These are phyloP conservation scores for Saprolegnia diclina DNA, from an alignment of 352 stramenopile species.

Conservation along the genomic window DNA sequence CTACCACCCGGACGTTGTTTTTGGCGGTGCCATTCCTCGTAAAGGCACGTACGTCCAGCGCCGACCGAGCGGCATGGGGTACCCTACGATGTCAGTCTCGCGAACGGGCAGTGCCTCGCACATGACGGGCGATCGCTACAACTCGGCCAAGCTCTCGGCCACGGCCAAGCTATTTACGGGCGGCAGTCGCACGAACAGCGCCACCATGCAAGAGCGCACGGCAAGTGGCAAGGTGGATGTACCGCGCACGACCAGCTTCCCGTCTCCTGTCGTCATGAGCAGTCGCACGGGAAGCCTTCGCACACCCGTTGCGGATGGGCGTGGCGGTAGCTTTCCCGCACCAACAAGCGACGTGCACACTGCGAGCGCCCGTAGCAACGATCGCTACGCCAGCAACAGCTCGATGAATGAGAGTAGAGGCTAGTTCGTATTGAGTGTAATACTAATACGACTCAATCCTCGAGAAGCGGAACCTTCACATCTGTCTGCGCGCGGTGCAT, in stretches of 20 bases:
- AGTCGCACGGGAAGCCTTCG: not conserved
- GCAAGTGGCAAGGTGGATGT: not conserved
- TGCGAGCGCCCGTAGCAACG: not conserved
- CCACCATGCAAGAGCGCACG: not conserved
- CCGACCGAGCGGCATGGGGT: not conserved
- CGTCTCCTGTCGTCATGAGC: too few relatives aligned
- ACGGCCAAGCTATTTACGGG: constrained; percentile 3
- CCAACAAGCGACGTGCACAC: too few relatives aligned
- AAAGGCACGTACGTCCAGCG: constrained; percentile 4
- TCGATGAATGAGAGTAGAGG: not conserved
- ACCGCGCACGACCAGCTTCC: too few relatives aligned
- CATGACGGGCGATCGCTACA: constrained; percentile 4
- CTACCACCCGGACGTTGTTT: constrained; percentile 9
- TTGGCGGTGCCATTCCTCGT: not conserved
- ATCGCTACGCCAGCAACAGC: constrained; percentile 4
- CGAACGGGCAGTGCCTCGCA: not conserved
- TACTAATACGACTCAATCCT: too few relatives aligned
- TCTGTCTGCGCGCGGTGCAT: not conserved
- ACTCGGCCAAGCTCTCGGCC: constrained; percentile 1
- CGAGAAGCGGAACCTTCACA: too few relatives aligned
- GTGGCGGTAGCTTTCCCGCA: too few relatives aligned
- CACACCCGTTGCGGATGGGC: too few relatives aligned
- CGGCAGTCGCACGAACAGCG: not conserved
- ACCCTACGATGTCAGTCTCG: not conserved
- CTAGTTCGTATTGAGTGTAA: too few relatives aligned